A percentile compares a stretch with the other conserved stretches of the same genome.
These are phyloP conservation scores for Abortiporus biennis DNA, from an alignment of 1,284 basidiomycete genomes.

Conservation along the genomic window DNA sequence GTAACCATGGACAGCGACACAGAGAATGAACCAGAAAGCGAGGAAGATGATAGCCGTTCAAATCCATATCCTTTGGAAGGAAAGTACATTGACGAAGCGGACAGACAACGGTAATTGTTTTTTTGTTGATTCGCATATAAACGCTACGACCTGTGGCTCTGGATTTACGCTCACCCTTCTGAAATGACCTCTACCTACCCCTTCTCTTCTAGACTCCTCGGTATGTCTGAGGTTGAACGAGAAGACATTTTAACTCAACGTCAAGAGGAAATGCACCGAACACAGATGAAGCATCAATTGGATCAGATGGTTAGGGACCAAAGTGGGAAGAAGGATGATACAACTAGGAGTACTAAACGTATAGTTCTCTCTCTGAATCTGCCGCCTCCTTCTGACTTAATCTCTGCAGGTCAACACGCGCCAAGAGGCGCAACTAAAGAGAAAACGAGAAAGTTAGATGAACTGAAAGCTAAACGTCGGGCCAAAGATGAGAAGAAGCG, in stretches of 20 bases:
- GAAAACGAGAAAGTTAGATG: constrained; percentile 75
- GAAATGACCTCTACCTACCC: too few relatives aligned
- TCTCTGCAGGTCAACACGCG: constrained; percentile 58
- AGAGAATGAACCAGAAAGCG: constrained; percentile 50
- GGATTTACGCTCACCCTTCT: neutral
- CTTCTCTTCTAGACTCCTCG: constrained; percentile 52
- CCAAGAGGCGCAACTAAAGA: constrained; percentile 79
- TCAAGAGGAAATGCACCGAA: constrained; percentile 75
- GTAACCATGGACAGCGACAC: constrained; percentile 42
- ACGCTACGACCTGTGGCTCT: too few relatives aligned
- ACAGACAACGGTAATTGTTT: constrained; percentile 66
- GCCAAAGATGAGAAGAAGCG: constrained; percentile 75
- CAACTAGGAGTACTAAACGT: constrained; percentile 71
- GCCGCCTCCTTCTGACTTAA: constrained; percentile 5
- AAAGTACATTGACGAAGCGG: constrained; percentile 80
- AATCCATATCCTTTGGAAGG: constrained; percentile 89
- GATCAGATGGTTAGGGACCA: constrained; percentile 70
- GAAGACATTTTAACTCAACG: constrained; percentile 81
- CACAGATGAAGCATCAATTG: constrained; percentile 69
- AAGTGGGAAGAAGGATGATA: constrained; percentile 50
- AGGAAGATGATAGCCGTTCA: constrained; percentile 31
- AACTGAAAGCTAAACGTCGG: constrained; percentile 77
- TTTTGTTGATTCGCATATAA: neutral
- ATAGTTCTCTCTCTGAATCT: constrained; percentile 19
- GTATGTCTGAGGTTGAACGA: constrained; percentile 82